Evolutionary conservation across 2,329 filamentous ascomycete genomes (phyloP).

Genomic region (Kalmusia sp.): DNA sequence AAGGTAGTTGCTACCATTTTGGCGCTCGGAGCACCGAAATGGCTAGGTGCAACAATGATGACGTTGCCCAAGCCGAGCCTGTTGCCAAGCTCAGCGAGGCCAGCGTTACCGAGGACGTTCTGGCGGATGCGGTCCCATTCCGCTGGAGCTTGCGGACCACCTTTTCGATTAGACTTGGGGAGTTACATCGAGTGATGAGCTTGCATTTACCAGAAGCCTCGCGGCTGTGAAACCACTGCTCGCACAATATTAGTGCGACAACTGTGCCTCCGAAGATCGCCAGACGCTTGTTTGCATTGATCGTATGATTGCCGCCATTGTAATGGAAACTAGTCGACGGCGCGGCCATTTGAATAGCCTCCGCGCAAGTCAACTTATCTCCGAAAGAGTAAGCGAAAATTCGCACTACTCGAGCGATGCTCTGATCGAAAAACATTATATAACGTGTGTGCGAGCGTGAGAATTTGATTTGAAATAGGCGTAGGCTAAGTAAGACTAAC

Average conservation of each 20-base stretch:
- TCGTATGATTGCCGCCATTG: not conserved
- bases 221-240: conserved; percentile 18
- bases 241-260: conserved; percentile 13
- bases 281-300: conserved; percentile 19
- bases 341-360: conserved; percentile 21
- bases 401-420: conserved; percentile 13
- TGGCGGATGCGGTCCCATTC: not conserved
- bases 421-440: not conserved
- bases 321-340: not conserved
- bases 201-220: conserved; percentile 7
- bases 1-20: conserved; percentile 10
- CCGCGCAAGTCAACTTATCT: conserved; percentile 16
- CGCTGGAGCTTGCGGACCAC: not conserved
- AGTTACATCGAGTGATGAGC: no score
- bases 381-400: conserved; percentile 15
- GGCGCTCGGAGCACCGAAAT: not conserved
- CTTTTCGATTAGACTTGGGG: not conserved
- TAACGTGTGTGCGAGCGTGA: not conserved
- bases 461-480: not conserved
- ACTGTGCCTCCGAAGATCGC: conserved; percentile 18
- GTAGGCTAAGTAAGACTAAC: no score
- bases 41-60: not conserved
- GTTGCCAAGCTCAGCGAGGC: not conserved
- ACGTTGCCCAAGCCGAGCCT: not conserved
- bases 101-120: not conserved